phyloP scores from a whole-genome alignment of 2,329 filamentous ascomycete species.

The Colletotrichum sp. region DNA sequence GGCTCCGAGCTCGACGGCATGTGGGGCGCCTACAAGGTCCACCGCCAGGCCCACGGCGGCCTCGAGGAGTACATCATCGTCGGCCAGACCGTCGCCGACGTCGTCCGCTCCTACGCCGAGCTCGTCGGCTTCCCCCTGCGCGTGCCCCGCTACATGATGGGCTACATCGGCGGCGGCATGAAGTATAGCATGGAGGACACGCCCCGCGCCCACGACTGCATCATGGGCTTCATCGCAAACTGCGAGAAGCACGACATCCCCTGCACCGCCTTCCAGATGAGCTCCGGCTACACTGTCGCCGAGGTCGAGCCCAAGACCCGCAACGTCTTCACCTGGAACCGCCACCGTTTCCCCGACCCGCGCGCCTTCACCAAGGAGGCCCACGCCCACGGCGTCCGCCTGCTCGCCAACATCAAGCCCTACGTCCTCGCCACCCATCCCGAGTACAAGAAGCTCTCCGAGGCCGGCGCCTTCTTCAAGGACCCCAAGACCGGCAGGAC shows the following conservation, averaged over 20 bases:
- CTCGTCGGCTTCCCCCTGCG: slow-evolving; percentile 71
- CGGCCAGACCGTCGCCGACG: slow-evolving; percentile 68
- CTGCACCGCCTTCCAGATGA: slow-evolving; percentile 75
- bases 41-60: slow-evolving; percentile 74
- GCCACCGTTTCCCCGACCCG: slow-evolving; percentile 71
- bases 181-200: slow-evolving; percentile 57
- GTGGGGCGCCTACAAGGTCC: slow-evolving; percentile 78
- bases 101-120: slow-evolving; percentile 69
- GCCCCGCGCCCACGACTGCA: slow-evolving; percentile 59
- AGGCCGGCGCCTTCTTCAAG: slow-evolving; percentile 65
- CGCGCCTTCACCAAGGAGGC: slow-evolving; percentile 66
- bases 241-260: slow-evolving; percentile 70
- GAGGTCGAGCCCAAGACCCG: slow-evolving; percentile 71
- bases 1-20: slow-evolving; percentile 78
- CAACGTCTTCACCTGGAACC: slow-evolving; percentile 76
- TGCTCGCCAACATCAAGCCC: slow-evolving; percentile 76
- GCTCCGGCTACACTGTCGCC: slow-evolving; percentile 73
- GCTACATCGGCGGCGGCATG: slow-evolving; percentile 71
- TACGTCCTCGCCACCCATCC: slow-evolving; percentile 73
- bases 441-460: slow-evolving; percentile 65
- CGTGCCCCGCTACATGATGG: slow-evolving; percentile 74
- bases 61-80: slow-evolving; percentile 74
- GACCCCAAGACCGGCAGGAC: slow-evolving; percentile 57
- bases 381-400: slow-evolving; percentile 67
- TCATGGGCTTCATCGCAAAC: slow-evolving; percentile 66